Conservation (phyloP, 495 filamentous ascomycete species). For the Parachaetomium inaequale region DNA sequence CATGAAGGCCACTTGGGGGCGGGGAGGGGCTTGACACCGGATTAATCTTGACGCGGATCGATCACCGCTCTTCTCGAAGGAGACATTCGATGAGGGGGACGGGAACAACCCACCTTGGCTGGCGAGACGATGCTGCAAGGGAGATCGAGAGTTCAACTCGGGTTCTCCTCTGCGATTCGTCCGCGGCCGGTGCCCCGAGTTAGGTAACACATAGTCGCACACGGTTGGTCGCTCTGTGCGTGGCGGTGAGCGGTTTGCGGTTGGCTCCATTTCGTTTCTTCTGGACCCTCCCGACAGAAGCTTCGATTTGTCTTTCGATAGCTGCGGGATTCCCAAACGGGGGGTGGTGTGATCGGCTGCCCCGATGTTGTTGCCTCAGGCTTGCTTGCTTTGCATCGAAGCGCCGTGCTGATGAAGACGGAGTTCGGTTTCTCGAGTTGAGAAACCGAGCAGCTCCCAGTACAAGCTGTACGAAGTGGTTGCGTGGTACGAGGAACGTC, state of each 20-base stretch:
- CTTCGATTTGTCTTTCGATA: slow-evolving; percentile 2
- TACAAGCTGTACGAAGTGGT: neutral
- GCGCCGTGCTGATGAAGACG: neutral
- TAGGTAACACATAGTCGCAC: neutral
- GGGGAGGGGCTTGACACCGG: neutral
- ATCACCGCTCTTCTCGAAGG: neutral
- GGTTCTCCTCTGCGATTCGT: slow-evolving; percentile 2
- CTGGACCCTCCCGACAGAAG: neutral
- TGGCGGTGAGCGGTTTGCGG: slow-evolving; percentile 16
- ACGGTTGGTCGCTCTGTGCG: slow-evolving; percentile 11
- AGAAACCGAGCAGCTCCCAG: no score
- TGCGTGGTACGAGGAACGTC: neutral
- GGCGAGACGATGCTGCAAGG: neutral
- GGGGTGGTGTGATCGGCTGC: neutral
- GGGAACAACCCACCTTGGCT: neutral
- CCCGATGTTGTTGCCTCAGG: neutral
- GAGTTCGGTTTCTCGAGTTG: neutral
- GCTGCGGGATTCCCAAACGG: neutral
- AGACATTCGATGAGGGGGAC: neutral
- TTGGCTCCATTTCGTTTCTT: slow-evolving; percentile 3
- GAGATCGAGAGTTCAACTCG: neutral
- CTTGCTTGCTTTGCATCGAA: neutral
- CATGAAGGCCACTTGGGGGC: neutral
- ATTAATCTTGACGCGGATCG: neutral
- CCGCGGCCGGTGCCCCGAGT: neutral